Evolutionary conservation across 1,284 basidiomycete species (phyloP), one percentile per base, ranked within the genome.

Genomic region (Tylopilus orsonianus): DNA sequence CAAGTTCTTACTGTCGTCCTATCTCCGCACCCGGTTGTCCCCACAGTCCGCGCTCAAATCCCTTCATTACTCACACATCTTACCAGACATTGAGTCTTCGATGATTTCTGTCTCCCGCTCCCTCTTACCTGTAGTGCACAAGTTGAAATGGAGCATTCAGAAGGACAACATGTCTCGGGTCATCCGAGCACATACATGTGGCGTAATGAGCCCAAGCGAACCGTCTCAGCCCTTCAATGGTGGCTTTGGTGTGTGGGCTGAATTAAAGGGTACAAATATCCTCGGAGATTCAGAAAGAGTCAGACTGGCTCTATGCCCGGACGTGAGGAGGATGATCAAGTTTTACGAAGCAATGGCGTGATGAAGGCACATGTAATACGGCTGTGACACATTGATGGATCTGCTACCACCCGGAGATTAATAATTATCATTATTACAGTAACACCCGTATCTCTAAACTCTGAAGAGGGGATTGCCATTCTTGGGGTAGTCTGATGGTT

Each of bases 301-400:
- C 14, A 67, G 84, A 47, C 71, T 87, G 24, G 84, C 84, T 14
- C 65, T 86, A 32, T 87, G 85, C 57, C 85, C 84, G 1, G 75
- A 76, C 46, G 73, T 86, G 20, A 74, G 70, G 61, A 77, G 75
- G 63, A 75, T 77, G 29, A 75, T 83, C 26, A 69, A 69, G 44
- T 80, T 80, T 56, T 87, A 80, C 57, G 85, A 87, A 61, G 61
- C 56, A 29, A 64, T 78, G 64, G 38, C 42, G 19, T 64, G 45
- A 52, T 32, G 16, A 45, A 12, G 8, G 8, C 24, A 26, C 23
- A 27, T 35, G n/a, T n/a, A n/a, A n/a, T n/a, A n/a, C n/a, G n/a
- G n/a, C n/a, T n/a, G n/a, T n/a, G 27, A 9, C 19, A 2, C 30
- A 34, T 20, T 13, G 22, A 32, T 26, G 50, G 14, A 22, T 16